These are phyloP conservation scores for Exophiala viscosa DNA, from an alignment of 2,329 filamentous ascomycete species.

Conservation along the genomic window DNA sequence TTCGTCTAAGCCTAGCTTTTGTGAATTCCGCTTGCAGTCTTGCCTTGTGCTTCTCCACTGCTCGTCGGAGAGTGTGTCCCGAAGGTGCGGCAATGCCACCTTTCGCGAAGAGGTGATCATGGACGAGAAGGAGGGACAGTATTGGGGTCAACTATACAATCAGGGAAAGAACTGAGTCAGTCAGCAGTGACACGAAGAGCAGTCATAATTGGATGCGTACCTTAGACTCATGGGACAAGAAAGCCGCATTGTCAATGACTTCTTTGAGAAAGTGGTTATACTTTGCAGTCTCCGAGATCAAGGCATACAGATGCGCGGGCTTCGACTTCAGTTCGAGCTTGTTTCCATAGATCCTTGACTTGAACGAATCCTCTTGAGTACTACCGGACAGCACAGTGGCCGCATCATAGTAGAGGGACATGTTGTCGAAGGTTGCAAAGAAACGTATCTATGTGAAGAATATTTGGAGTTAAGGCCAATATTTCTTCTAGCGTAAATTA, in stretches of 20 bases:
- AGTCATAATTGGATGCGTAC: conserved; percentile 45
- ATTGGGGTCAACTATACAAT: conserved; percentile 67
- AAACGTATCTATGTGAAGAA: neutral
- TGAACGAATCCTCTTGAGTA: conserved; percentile 68
- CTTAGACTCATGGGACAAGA: conserved; percentile 80
- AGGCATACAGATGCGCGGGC: conserved; percentile 77
- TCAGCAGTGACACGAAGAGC: conserved; percentile 29
- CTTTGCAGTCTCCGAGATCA: conserved; percentile 83
- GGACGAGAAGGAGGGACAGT: conserved; percentile 74
- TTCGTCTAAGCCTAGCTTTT: conserved; percentile 69
- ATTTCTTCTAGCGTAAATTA: neutral
- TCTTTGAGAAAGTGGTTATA: conserved; percentile 85
- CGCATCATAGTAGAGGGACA: conserved; percentile 96
- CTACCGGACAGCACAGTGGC: conserved; percentile 64
- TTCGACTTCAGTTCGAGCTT: conserved; percentile 71
- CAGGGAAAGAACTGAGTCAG: conserved; percentile 36
- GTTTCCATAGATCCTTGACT: conserved; percentile 72
- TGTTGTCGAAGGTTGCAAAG: conserved; percentile 36
- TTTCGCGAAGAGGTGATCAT: conserved; percentile 81
- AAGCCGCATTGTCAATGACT: conserved; percentile 74
- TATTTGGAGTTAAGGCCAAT: neutral
- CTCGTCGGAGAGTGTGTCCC: conserved; percentile 70
- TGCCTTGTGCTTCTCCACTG: conserved; percentile 76
- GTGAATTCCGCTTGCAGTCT: conserved; percentile 79
- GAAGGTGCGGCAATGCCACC: conserved; percentile 76